Percentiles rank a stretch among this genome's conserved stretches.
Evolutionary conservation across 2,329 filamentous ascomycete species (phyloP).

Genomic region (Erysiphe pulchra): DNA sequence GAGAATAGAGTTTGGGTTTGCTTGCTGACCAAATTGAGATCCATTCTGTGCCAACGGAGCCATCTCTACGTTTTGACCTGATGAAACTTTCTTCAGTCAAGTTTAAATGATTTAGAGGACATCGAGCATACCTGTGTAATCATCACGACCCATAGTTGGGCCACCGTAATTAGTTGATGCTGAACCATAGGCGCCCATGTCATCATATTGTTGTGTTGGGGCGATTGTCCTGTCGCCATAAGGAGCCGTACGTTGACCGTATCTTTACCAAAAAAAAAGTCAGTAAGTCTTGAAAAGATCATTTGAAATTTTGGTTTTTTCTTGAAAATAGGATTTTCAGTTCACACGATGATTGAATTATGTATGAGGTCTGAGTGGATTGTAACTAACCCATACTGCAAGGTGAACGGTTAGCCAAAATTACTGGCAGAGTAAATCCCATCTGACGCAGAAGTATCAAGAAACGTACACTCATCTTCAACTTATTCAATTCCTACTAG

Average conservation of each 20-base stretch:
- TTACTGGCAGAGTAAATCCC: conserved; percentile 1
- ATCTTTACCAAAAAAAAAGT: conserved; percentile 5
- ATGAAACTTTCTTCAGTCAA: background rate
- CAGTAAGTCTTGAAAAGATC: conserved; percentile 1
- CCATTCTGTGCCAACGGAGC: conserved; percentile 24
- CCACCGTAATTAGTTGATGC: conserved; percentile 3
- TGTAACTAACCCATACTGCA: background rate
- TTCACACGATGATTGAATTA: conserved; percentile 1
- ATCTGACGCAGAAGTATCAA: conserved; percentile 3
- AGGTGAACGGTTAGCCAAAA: background rate
- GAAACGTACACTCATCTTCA: conserved; percentile 12
- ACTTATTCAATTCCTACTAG: conserved; percentile 3
- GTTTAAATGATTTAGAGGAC: background rate
- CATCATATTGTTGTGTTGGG: conserved; percentile 22
- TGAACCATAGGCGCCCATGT: conserved; percentile 4
- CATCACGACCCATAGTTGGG: conserved; percentile 14
- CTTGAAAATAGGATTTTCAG: conserved; percentile 1
- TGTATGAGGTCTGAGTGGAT: background rate
- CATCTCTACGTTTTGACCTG: conserved; percentile 35
- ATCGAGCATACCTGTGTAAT: conserved; percentile 14
- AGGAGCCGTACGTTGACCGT: no score
- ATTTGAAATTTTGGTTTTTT: background rate
- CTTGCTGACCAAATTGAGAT: conserved; percentile 19
- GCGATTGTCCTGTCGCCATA: background rate
- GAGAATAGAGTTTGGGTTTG: conserved; percentile 51